Base-by-base conservation (phyloP, 768 basidiomycete genomes). In the Mycena pura region DNA sequence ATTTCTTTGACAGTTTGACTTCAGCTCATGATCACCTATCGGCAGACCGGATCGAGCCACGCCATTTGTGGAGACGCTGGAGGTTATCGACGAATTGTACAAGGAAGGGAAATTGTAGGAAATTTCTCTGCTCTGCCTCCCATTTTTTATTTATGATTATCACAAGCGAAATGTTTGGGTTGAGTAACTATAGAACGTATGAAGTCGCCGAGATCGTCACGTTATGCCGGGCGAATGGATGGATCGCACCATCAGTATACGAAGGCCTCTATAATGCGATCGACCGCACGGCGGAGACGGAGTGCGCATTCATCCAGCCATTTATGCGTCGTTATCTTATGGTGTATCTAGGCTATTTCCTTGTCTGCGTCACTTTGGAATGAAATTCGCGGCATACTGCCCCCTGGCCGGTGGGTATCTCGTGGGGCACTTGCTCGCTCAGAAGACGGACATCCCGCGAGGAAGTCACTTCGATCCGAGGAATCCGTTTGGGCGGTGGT, bases 171-270 rank as follows among this genome's bases (percentile, higher is more conserved):
- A 73, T 74, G 14, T 78, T 84, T 54, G 82, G 83, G 5, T 66
- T 84, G 53, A 82, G 81, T 57, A 84, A 84, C 68, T 84, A 68
- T 45, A 70, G 78, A 0, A 69, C 80, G 0, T 83, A 78, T 76
- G 82, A 84, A 66, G 81, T 83, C 24, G 80, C 82, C 1, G 82
- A 83, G 60, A 73, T 84, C 48, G 77, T 82, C 2, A 74, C 74
- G 0, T 77, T 83, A 21, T 83, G 81, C 69, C 78, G 73, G 36
- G 71, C 69, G 8, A 79, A 80, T 5, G 76, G 76, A 3, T 84
- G 75, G 67, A 72, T 82, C 1, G 65, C 68, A 41, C 82, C 83
- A 2, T 77, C 72, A 46, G 76, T 83, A 6, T 84, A 83, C 53
- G 77, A 76, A 75, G 79, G 60, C 21, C 69, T 68, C 7, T 64